Evolutionary conservation across 129 eudicot genomes (phyloP).

Genomic region (Cynara cardunculus): DNA sequence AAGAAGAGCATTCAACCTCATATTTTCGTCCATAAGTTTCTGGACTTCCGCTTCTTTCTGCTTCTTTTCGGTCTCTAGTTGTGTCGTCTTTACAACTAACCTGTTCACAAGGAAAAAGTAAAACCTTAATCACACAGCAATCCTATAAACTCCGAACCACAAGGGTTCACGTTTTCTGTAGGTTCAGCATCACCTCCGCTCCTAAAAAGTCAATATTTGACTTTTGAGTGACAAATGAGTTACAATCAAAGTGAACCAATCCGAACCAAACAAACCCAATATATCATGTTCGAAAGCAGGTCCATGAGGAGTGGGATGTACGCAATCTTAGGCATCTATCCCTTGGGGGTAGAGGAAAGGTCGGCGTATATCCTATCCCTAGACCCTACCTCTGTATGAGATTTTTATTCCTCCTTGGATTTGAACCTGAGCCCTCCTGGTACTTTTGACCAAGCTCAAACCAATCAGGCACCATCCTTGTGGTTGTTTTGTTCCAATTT

Average conservation of each 20-base stretch:
- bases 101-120: constrained; percentile 26
- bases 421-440: too few species aligned
- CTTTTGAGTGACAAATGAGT: background rate
- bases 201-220: background rate
- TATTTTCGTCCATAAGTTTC: constrained; percentile 90
- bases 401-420: too few species aligned
- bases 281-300: background rate
- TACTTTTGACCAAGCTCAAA: too few species aligned
- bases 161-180: background rate
- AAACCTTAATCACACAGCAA: background rate
- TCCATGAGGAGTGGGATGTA: too few species aligned
- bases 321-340: background rate
- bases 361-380: too few species aligned
- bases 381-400: background rate
- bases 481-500: too few species aligned
- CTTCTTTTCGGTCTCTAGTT: constrained; percentile 81
- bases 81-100: constrained; percentile 73
- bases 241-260: too few species aligned
- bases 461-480: too few species aligned
- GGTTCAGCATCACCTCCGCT: background rate
- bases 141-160: background rate
- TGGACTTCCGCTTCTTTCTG: constrained; percentile 84
- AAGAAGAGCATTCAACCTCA: constrained; percentile 61
- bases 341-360: background rate
- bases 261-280: background rate